Percentiles rank a stretch among this genome's conserved stretches.
phyloP scores from a whole-genome alignment of 2,329 filamentous ascomycete species.

The Monilinia fructicola region DNA sequence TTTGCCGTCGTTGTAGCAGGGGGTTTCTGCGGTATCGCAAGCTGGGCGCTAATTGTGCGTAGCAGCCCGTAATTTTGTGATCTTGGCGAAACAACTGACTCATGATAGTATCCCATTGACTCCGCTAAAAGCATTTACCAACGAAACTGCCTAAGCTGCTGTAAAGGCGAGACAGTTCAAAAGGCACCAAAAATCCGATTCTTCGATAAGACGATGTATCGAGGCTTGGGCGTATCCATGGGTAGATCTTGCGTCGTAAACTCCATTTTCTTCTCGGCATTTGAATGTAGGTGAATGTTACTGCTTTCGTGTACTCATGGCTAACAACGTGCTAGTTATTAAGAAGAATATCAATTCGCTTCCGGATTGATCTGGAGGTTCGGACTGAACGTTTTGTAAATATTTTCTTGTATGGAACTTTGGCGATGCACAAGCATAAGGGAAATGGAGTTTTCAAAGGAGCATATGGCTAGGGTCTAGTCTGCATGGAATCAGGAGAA shows the following conservation, averaged over 20 bases:
- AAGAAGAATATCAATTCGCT: conserved; percentile 58
- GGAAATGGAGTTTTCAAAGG: conserved; percentile 20
- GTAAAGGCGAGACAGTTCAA: conserved; percentile 62
- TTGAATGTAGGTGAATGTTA: conserved; percentile 54
- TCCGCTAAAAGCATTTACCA: conserved; percentile 86
- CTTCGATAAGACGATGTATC: conserved; percentile 76
- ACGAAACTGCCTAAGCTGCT: conserved; percentile 71
- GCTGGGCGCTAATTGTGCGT: conserved; percentile 59
- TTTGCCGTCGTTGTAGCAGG: conserved; percentile 75
- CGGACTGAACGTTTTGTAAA: conserved; percentile 18
- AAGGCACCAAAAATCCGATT: conserved; percentile 72
- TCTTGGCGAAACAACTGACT: conserved; percentile 16
- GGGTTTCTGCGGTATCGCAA: conserved; percentile 78
- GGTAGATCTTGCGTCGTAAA: conserved; percentile 79
- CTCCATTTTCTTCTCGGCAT: conserved; percentile 86
- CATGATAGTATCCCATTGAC: conserved; percentile 58
- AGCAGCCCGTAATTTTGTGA: background rate
- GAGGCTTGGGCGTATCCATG: conserved; percentile 81
- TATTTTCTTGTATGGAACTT: conserved; percentile 23
- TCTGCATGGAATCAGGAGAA: conserved; percentile 4
- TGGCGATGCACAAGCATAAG: conserved; percentile 18
- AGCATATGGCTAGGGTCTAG: conserved; percentile 4
- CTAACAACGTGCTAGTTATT: conserved; percentile 46
- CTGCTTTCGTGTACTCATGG: background rate
- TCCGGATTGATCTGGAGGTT: conserved; percentile 33